Evolutionary conservation across 2,329 filamentous ascomycete species (phyloP), one percentile per base, ranked within the genome.

Genomic region (Colletotrichum paranaense): DNA sequence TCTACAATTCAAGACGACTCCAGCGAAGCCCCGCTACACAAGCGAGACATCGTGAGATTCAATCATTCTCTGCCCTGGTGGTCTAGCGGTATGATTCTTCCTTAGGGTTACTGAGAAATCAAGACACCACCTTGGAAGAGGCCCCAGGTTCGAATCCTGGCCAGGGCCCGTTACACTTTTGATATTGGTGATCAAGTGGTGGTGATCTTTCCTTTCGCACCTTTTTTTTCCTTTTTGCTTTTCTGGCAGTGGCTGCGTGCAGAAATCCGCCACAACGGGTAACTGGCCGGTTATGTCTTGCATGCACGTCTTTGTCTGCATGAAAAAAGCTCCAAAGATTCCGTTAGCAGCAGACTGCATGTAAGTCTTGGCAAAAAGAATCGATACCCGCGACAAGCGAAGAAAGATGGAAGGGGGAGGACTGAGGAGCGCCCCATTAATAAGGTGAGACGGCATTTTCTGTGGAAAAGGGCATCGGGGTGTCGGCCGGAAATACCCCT

Each of bases 11-110:
- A 70, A 65, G 5, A 7, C 1, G 5, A 6, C 6, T 7, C 19
- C 32, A 30, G 28, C 9, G 2, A 2, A 0, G 19, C 8, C 24
- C 67, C 70, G 35, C 55, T 19, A 16, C 24, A 6, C 32, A 62
- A 73, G 46, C 19, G 53, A 35, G 60, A 32, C 38, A 46, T 69
- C 42, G 26, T 9, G 24, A 24, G 24, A 12, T n/a, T 26, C 32
- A 19, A 9, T n/a, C 26, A 2, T 30, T 5, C 24, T 3, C 24
- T 60, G 70, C 70, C 70, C 70, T 73, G 42, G 67, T 73, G 70
- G 70, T 66, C 70, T 73, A 73, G 70, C 70, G 70, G 70, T 70
- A 73, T 73, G 70, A 73, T 70, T 73, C 70, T 73, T 70, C 70
- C 70, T 73, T 73, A 73, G 70, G 70, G 70, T 32, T 56, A 26